A percentile compares a stretch with the other conserved stretches of the same genome.
phyloP scores from a whole-genome alignment of 1,139 yeast species.

The Blastobotrys proliferans region DNA sequence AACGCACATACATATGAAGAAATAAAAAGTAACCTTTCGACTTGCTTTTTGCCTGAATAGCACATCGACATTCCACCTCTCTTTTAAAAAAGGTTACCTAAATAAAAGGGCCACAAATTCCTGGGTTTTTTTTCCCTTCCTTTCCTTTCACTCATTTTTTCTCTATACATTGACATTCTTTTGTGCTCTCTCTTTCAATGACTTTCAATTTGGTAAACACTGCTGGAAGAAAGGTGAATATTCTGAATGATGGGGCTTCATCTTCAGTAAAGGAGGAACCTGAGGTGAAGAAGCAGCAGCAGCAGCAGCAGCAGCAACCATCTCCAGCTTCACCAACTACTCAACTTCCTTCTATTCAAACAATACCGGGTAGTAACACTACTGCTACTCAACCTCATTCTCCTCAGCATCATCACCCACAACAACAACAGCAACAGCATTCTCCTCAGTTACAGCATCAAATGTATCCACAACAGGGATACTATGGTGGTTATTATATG shows the following conservation, averaged over 20 bases:
- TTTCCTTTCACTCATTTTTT: background rate
- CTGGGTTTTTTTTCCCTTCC: background rate
- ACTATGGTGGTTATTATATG: background rate
- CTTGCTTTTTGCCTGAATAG: too few relatives aligned
- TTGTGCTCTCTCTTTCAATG: conserved; percentile 15
- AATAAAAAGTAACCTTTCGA: too few relatives aligned
- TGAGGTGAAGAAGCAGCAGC: conserved; percentile 8
- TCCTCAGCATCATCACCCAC: conserved; percentile 12
- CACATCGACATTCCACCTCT: too few relatives aligned
- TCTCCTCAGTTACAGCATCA: conserved; percentile 5
- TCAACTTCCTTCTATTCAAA: conserved; percentile 3
- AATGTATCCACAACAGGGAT: background rate
- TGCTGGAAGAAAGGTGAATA: conserved; percentile 22
- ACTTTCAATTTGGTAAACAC: conserved; percentile 25
- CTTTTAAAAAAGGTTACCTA: too few relatives aligned
- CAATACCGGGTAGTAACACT: background rate
- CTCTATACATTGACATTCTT: background rate
- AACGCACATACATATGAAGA: too few relatives aligned
- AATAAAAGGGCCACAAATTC: too few relatives aligned
- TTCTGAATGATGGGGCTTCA: conserved; percentile 22
- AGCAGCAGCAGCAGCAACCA: conserved; percentile 6
- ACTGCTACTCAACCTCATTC: background rate
- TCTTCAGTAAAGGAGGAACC: too few relatives aligned
- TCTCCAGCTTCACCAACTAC: conserved; percentile 6
- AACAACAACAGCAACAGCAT: conserved; percentile 13